Conservation (phyloP, 2,329 filamentous ascomycete genomes). For the Apiospora aurea region DNA sequence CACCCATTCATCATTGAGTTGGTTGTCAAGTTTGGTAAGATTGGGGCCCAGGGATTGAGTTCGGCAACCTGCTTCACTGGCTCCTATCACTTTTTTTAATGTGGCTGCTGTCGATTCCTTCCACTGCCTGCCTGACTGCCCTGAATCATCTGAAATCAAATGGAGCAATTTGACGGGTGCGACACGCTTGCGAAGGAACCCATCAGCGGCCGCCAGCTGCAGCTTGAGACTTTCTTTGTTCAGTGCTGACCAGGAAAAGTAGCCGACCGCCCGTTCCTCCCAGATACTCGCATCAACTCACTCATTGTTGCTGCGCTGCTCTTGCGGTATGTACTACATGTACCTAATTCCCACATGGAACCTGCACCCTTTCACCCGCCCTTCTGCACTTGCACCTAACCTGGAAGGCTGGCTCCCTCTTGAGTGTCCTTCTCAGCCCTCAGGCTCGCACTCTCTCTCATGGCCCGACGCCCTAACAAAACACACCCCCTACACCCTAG, state of each 20-base stretch:
- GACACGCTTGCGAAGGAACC: background rate
- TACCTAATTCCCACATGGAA: background rate
- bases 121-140: background rate
- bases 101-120: background rate
- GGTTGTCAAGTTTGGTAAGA: background rate
- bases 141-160: slow-evolving; percentile 12
- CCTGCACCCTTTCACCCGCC: background rate
- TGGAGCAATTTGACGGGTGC: background rate
- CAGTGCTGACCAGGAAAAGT: background rate
- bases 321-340: background rate
- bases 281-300: background rate
- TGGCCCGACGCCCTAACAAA: background rate
- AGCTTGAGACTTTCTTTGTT: slow-evolving; percentile 19
- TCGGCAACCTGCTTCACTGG: background rate
- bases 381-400: background rate
- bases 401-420: background rate
- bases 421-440: background rate
- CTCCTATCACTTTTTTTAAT: background rate
- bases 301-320: background rate
- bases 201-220: background rate
- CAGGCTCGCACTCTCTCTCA: background rate
- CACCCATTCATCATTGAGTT: background rate
- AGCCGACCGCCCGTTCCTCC: background rate
- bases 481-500: background rate
- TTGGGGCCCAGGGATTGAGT: slow-evolving; percentile 3